These are phyloP conservation scores for Loxodes magnus DNA, from an alignment of 73 alveolate species.

Conservation along the genomic window DNA sequence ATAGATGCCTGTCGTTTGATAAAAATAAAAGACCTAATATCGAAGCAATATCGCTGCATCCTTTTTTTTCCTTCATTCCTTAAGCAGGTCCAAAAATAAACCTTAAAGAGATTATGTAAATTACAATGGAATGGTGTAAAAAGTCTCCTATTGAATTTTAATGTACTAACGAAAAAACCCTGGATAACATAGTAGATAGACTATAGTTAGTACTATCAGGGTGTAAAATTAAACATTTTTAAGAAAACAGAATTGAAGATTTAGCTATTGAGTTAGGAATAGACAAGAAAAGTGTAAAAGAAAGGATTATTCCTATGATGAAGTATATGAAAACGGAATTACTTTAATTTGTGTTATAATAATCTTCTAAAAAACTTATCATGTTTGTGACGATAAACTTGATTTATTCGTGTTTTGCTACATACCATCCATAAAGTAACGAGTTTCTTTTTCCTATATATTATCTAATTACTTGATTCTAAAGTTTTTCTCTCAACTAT, in stretches of 20 bases:
- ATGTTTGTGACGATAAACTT: neutral
- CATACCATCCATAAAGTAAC: neutral
- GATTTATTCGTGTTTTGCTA: neutral
- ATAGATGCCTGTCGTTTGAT: neutral
- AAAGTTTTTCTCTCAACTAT: too few relatives aligned
- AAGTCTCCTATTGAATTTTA: neutral
- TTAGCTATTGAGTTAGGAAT: neutral
- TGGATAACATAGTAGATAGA: neutral
- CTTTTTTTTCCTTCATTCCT: neutral
- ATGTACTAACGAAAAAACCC: neutral
- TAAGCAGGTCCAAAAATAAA: neutral
- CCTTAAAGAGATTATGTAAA: neutral
- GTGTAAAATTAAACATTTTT: neutral
- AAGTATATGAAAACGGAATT: neutral
- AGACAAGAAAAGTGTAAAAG: neutral
- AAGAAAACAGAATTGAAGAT: neutral
- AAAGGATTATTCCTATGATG: neutral
- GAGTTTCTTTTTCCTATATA: constrained; percentile 8
- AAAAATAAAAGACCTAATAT: neutral
- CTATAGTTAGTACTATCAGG: neutral
- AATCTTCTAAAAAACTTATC: neutral
- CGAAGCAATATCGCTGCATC: neutral
- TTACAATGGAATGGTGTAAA: neutral
- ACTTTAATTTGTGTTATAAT: neutral
- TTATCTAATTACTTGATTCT: constrained; percentile 40